Evolutionary conservation across 805 yeast species (phyloP).

Genomic region (Saccharomycopsis sp.): DNA sequence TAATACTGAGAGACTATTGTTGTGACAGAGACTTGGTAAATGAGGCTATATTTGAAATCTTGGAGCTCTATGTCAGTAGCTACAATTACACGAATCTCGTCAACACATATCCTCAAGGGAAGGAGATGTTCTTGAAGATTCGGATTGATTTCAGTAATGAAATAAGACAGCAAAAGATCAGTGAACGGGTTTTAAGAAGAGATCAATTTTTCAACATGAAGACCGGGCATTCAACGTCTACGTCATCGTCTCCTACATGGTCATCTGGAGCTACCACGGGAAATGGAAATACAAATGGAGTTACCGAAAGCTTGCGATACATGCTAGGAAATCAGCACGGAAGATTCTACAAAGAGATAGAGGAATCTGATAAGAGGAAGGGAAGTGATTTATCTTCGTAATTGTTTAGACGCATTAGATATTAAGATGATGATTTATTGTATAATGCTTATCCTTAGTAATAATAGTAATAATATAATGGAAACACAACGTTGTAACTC

Average conservation of each 20-base stretch:
- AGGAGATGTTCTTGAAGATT: constrained; percentile 33
- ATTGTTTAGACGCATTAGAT: too few species aligned
- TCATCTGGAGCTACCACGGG: neutral
- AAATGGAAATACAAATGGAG: constrained; percentile 32
- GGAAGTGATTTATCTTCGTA: too few species aligned
- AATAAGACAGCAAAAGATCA: constrained; percentile 26
- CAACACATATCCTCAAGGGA: constrained; percentile 30
- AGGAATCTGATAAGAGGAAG: constrained; percentile 1
- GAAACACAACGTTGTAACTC: too few species aligned
- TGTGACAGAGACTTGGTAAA: constrained; percentile 31
- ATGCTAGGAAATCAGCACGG: constrained; percentile 44
- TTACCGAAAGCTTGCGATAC: constrained; percentile 40
- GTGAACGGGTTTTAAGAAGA: constrained; percentile 28
- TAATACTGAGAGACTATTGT: constrained; percentile 26
- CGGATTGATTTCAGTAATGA: constrained; percentile 41
- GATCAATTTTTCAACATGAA: constrained; percentile 41
- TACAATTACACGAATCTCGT: constrained; percentile 46
- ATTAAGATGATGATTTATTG: too few species aligned
- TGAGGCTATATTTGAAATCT: constrained; percentile 49
- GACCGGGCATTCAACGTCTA: constrained; percentile 25
- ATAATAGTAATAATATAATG: too few species aligned
- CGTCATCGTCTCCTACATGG: neutral
- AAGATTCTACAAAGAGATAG: constrained; percentile 37
- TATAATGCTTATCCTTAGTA: too few species aligned
- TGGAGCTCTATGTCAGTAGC: constrained; percentile 56